Evolutionary conservation across 768 basidiomycete species (phyloP), one percentile per base, ranked within the genome.

Genomic region (Brasilioporus rufonigricans): DNA sequence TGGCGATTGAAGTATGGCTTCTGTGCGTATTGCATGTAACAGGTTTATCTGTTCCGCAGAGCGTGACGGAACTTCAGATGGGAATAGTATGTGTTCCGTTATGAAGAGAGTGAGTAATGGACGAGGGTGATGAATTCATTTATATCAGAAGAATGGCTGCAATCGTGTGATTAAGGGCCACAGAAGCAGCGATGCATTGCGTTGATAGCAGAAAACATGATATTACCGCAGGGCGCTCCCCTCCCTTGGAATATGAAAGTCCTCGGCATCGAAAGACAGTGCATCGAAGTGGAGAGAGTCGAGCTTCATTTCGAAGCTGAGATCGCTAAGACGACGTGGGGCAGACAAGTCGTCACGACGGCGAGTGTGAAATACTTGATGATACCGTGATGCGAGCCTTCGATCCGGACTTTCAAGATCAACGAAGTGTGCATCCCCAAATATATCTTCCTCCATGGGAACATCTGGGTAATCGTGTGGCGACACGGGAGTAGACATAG

Each of bases 251-350:
- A 71, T 35, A 50, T 68, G 56, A 65, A 87, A 85, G 38, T 74
- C 76, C 58, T 84, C 80, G 24, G 78, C 76, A 65, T 89, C 85
- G 52, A 89, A 86, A 50, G 84, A 86, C 43, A 89, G 60, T 1
- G 80, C 75, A 59, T 89, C 87, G 65, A 89, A 89, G 65, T 87
- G 85, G 50, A 89, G 73, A 31, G 87, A 87, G 63, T 87, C 84
- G 14, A 89, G 80, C 35, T 71, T 74, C 85, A 87, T 83, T 73
- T 89, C 84, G 47, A 84, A 71, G 57, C 78, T 80, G 57, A 71
- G 56, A 48, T 85, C 79, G 32, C 63, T 69, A 35, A 66, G 63
- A 36, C 48, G 68, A 46, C 36, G 47, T 18, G 51, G 47, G 11
- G 48, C 31, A 29, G 50, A 48, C 1, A 57, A 11, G 18, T 50